Conservation (phyloP, 495 filamentous ascomycete genomes). For the Penicillium lividum region DNA sequence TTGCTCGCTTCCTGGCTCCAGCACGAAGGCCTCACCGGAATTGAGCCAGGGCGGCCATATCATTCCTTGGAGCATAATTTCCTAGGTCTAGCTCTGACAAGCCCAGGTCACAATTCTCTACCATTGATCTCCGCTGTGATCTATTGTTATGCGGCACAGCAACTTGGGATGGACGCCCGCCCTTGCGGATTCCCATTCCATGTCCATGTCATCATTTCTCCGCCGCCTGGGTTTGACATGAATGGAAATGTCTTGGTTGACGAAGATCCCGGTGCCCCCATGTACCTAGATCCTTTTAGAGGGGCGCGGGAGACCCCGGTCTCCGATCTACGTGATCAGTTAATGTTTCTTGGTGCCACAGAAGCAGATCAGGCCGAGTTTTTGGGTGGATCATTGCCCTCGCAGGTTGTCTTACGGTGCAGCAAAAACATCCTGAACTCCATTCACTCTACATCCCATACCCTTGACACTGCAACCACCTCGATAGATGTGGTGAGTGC, state of each 20-base stretch:
- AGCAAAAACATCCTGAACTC: constrained; percentile 78
- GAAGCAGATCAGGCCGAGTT: constrained; percentile 53
- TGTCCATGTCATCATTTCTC: constrained; percentile 71
- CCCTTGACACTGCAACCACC: constrained; percentile 17
- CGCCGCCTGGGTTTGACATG: constrained; percentile 59
- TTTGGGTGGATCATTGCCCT: constrained; percentile 58
- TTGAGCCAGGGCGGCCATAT: constrained; percentile 63
- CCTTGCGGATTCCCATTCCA: constrained; percentile 79
- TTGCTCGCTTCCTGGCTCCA: constrained; percentile 65
- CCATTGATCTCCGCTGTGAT: constrained; percentile 78
- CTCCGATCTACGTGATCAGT: constrained; percentile 56
- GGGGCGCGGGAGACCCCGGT: constrained; percentile 65
- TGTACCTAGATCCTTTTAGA: constrained; percentile 85
- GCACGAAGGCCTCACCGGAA: constrained; percentile 65
- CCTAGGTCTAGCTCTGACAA: constrained; percentile 67
- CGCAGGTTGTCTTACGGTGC: constrained; percentile 71
- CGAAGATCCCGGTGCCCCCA: constrained; percentile 49
- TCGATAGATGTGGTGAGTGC: constrained; percentile 62
- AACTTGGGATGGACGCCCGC: constrained; percentile 67
- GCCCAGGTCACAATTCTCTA: constrained; percentile 66
- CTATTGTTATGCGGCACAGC: constrained; percentile 65
- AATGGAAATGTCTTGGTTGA: constrained; percentile 56
- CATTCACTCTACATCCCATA: constrained; percentile 43
- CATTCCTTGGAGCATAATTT: constrained; percentile 81
- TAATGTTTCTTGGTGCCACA: constrained; percentile 63